Evolutionary conservation across 345 rosid genomes (phyloP).

Genomic region (Sisymbrium irio): DNA sequence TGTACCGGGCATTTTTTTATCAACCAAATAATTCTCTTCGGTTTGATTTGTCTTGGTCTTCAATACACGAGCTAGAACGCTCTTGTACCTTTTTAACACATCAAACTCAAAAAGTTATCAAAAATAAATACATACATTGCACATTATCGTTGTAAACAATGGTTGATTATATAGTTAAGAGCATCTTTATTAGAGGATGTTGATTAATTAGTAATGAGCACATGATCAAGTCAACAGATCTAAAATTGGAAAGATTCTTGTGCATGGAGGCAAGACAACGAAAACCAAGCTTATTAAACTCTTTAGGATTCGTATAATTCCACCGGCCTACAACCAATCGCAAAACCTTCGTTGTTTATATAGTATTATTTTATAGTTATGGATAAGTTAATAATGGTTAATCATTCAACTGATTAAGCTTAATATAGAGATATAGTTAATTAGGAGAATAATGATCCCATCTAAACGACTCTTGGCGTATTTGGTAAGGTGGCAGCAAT

Average conservation of each 20-base stretch:
- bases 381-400: neutral
- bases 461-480: constrained; percentile 15
- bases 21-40: neutral
- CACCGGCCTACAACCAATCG: constrained; percentile 30
- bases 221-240: constrained; percentile 27
- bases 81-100: neutral
- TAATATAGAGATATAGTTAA: neutral
- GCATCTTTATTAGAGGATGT: neutral
- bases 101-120: neutral
- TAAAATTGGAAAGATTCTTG: constrained; percentile 27
- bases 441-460: neutral
- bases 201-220: constrained; percentile 6
- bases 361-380: neutral
- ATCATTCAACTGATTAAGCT: constrained; percentile 4
- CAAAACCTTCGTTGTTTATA: neutral
- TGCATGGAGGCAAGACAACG: constrained; percentile 23
- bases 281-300: constrained; percentile 25
- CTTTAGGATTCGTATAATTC: constrained; percentile 24
- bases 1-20: constrained; percentile 12
- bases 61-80: neutral
- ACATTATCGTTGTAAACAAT: neutral
- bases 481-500: constrained; percentile 20
- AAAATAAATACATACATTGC: neutral
- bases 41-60: constrained; percentile 1
- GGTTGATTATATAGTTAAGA: neutral